phyloP scores from a whole-genome alignment of 1,284 basidiomycete genomes.

The Apiotrichum gracile region DNA sequence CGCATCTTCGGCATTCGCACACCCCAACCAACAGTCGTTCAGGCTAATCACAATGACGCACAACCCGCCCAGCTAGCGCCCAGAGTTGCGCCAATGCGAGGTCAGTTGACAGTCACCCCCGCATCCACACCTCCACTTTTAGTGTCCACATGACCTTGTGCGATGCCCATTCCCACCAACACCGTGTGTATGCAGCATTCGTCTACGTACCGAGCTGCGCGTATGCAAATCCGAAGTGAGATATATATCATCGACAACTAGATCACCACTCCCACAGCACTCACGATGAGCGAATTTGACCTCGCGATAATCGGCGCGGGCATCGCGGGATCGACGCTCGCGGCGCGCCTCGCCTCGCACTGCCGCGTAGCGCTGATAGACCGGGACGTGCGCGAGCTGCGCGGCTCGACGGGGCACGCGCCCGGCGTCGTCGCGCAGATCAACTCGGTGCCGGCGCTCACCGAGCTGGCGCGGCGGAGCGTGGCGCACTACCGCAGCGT shows the following conservation, averaged over 20 bases:
- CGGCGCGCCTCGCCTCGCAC: constrained; percentile 47
- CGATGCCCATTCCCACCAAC: too few relatives aligned
- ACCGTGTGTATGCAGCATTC: too few relatives aligned
- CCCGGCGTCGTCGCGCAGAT: constrained; percentile 28
- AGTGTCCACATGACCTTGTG: not conserved
- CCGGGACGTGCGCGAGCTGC: constrained; percentile 15
- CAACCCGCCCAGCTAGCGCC: too few relatives aligned
- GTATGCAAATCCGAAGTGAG: too few relatives aligned
- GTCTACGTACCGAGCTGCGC: too few relatives aligned
- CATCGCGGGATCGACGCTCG: constrained; percentile 37
- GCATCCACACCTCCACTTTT: not conserved
- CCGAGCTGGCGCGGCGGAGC: constrained; percentile 21
- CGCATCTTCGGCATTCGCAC: too few relatives aligned
- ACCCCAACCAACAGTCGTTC: too few relatives aligned
- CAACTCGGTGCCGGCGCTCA: constrained; percentile 18
- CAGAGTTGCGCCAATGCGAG: too few relatives aligned
- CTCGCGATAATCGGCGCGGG: constrained; percentile 25
- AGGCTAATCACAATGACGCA: too few relatives aligned
- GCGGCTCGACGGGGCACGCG: constrained; percentile 27
- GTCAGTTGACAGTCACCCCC: not conserved
- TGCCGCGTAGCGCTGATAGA: constrained; percentile 50
- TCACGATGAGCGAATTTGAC: constrained; percentile 13
- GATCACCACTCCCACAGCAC: not conserved
- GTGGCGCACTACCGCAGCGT: constrained; percentile 16
- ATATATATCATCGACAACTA: too few relatives aligned